Evolutionary conservation across 23 red algal species (phyloP), one percentile per base, ranked within the genome.

Genomic region (Agarophyton chilense): DNA sequence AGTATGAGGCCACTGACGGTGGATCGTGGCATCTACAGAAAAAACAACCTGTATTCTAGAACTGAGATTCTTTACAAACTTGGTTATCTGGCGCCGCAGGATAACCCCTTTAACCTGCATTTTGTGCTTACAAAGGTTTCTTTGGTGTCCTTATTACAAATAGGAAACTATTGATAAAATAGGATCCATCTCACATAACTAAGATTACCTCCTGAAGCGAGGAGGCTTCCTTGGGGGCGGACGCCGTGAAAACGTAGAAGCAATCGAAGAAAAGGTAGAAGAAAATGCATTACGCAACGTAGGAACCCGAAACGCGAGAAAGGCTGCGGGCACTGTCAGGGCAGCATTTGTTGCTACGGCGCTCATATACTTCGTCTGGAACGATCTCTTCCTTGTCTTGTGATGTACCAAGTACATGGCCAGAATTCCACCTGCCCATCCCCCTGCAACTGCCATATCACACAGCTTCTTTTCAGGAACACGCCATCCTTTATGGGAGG

Each of bases 351-450:
- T 90, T 22, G 58, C 61, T 22, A 90, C 29, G 25, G 86, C 72
- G 35, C 18, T 53, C 50, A 71, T 55, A 40, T 90, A 90, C 42
- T 80, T 90, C 46, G 21, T 52, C 45, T 80, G 86, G 60, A 90
- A 90, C 16, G 55, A 65, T 54, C 21, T 67, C 74, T 90, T 90
- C 31, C 50, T 78, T 2, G 86, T 90, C 86, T 90, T 90, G 58
- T 90, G 86, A 34, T 55, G 86, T 56, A 61, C 53, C 7, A 81
- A 26, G 32, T 90, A 60, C 86, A 90, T 90, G 24, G 86, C 86
- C 4, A 79, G 46, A 46, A 90, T 31, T 10, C 86, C 86, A 42
- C 72, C 86, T 10, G 75, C 61, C 86, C 86, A 90, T 6, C 86
- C 86, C 16, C 86, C 86, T 4, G 57, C 41, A 35, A 90, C 14